These are phyloP conservation scores for Alnus glutinosa DNA, from an alignment of 306 rosid genomes.

Conservation along the genomic window DNA sequence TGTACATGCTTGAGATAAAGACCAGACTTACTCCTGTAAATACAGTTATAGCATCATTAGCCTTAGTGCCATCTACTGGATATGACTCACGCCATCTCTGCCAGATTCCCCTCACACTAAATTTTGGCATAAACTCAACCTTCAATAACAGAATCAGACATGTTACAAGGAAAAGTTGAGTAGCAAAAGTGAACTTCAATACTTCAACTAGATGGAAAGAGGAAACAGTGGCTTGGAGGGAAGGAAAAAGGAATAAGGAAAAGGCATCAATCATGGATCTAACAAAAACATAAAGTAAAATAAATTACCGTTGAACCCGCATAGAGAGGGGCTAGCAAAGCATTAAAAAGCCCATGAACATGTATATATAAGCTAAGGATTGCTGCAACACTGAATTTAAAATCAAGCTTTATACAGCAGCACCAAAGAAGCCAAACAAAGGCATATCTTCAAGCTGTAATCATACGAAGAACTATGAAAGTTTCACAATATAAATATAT, in stretches of 20 bases:
- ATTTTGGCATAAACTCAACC: constrained; percentile 97
- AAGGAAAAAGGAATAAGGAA: constrained; percentile 1
- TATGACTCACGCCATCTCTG: constrained; percentile 93
- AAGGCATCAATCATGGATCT: constrained; percentile 5
- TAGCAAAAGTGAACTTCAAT: background rate
- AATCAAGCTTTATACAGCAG: constrained; percentile 21
- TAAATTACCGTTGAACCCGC: constrained; percentile 81
- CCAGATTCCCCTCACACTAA: constrained; percentile 93
- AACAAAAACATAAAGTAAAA: constrained; percentile 1
- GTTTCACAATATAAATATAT: constrained; percentile 6
- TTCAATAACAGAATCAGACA: constrained; percentile 43
- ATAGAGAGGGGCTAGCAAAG: constrained; percentile 82
- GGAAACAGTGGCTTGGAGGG: background rate
- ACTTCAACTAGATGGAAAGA: background rate
- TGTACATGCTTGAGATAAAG: constrained; percentile 15
- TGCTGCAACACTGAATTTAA: constrained; percentile 24
- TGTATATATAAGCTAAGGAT: constrained; percentile 71
- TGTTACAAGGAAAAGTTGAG: constrained; percentile 21
- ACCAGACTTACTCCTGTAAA: constrained; percentile 85
- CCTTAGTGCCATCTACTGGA: constrained; percentile 59
- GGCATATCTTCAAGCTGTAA: constrained; percentile 15
- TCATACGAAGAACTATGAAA: constrained; percentile 14
- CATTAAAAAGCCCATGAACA: constrained; percentile 96
- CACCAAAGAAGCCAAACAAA: constrained; percentile 22
- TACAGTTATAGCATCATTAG: constrained; percentile 61